Base-by-base conservation (phyloP, 352 stramenopile species). In the Globisporangium radiosum region DNA sequence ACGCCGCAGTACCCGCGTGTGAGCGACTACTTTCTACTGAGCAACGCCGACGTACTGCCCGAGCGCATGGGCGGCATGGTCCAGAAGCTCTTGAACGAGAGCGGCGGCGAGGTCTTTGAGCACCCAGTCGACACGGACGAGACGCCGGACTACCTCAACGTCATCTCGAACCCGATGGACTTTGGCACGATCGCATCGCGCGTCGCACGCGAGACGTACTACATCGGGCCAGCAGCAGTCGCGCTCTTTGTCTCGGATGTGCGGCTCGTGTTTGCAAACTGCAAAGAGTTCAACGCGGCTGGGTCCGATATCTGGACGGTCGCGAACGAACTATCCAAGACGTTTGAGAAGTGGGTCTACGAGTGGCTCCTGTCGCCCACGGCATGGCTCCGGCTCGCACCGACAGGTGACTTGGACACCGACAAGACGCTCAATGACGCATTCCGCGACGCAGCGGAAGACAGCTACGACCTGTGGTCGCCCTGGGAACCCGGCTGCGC, bases 101-200 rank as follows among this genome's bases (percentile, higher is more conserved):
- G 76, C 7, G 84, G 84, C n/a, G 83, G 85, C 4, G 85, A 94
- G 14, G 85, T 92, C 42, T 96, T 96, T 52, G 61, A 84, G 15
- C 75, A 89, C 25, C 81, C 87, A 15, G 87, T 96, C 43, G 72
- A 94, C 60, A 70, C 78, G 37, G 80, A 92, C 48, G 81, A 90
- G n/a, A 64, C 92, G 25, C 72, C 85, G 7, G 87, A 94, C 54
- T 96, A 96, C 60, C 60, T 94, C 25, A 92, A 94, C 57, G 71
- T 90, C 44, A 94, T 96, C 45, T 75, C 70, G 10, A 96, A 94
- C 63, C 87, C 87, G 15, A 94, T 96, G 70, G 87, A 96, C 66
- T 68, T 96, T n/a, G 85, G 87, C 37, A 88, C 87, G 0, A 91
- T 96, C 59, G 64, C 65, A 7, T 81, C 76, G 5, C 71, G 87